These are phyloP conservation scores for Scedosporium boydii DNA, from an alignment of 2,329 filamentous ascomycete genomes.

Conservation along the genomic window DNA sequence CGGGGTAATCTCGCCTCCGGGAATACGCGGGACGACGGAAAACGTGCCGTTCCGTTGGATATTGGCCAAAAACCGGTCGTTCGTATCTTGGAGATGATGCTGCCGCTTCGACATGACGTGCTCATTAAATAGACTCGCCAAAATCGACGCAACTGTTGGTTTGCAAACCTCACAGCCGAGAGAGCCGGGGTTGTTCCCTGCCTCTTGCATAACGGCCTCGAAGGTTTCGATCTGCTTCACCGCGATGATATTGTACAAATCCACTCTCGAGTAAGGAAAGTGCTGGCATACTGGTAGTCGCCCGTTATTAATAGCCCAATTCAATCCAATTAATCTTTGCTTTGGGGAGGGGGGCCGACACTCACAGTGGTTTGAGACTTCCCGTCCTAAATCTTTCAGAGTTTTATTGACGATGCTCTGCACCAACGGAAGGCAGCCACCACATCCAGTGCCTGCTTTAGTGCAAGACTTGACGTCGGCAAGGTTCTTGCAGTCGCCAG, in stretches of 20 bases:
- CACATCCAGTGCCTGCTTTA: conserved; percentile 84
- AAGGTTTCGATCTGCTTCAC: conserved; percentile 70
- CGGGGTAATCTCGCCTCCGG: conserved; percentile 79
- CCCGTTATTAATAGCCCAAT: background rate
- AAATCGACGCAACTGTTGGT: conserved; percentile 70
- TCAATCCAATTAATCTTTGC: background rate
- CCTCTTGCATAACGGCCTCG: conserved; percentile 66
- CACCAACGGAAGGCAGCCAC: conserved; percentile 81
- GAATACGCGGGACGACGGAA: conserved; percentile 74
- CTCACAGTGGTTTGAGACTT: conserved; percentile 64
- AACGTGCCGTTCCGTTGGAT: conserved; percentile 89
- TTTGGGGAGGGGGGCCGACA: background rate
- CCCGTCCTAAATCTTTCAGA: conserved; percentile 75
- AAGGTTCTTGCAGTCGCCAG: conserved; percentile 71
- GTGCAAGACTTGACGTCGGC: conserved; percentile 81
- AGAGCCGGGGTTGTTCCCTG: conserved; percentile 61
- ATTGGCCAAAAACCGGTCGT: conserved; percentile 79
- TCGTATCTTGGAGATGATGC: conserved; percentile 79
- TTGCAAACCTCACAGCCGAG: conserved; percentile 83
- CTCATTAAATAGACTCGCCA: conserved; percentile 73
- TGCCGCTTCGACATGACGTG: conserved; percentile 65
- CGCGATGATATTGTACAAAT: conserved; percentile 83
- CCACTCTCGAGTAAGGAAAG: conserved; percentile 73
- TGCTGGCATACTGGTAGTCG: conserved; percentile 55
- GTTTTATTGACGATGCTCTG: conserved; percentile 85